phyloP scores from a whole-genome alignment of 805 yeast genomes.

The Scheffersomyces lignosus region DNA sequence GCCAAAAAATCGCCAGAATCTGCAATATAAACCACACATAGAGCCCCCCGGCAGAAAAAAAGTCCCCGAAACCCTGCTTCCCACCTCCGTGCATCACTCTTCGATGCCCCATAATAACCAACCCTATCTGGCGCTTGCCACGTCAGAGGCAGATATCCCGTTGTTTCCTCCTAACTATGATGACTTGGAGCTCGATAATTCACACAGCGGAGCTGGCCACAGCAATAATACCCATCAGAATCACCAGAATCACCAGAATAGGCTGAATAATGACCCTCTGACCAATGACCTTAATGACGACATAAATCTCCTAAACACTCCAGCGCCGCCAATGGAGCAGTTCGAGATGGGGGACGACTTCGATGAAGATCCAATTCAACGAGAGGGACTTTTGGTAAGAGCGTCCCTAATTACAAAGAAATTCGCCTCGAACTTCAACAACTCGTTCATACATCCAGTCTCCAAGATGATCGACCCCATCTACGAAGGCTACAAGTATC shows the following conservation, averaged over 20 bases:
- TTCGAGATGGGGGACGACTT: constrained; percentile 38
- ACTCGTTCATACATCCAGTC: constrained; percentile 42
- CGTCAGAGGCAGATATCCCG: no score
- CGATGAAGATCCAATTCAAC: constrained; percentile 12
- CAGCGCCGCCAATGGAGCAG: constrained; percentile 23
- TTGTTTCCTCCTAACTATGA: constrained; percentile 11
- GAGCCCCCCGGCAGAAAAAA: no score
- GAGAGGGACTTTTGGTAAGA: constrained; percentile 28
- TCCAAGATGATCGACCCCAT: constrained; percentile 51
- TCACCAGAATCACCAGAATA: no score
- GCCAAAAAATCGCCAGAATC: no score
- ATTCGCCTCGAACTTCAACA: constrained; percentile 37
- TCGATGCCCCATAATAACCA: no score
- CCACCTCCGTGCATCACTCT: no score
- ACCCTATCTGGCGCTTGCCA: no score
- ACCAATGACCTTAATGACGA: constrained; percentile 2
- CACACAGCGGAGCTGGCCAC: no score
- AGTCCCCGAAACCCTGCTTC: no score
- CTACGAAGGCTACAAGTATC: constrained; percentile 44
- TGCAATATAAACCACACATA: no score
- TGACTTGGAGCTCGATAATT: constrained; percentile 3
- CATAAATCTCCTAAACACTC: constrained; percentile 1
- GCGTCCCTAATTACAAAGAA: constrained; percentile 38
- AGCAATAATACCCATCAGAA: no score
- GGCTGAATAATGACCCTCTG: no score